Percentiles rank a stretch among this genome's conserved stretches.
phyloP scores from a whole-genome alignment of 2,329 filamentous ascomycete species.

The Claviceps paspali region DNA sequence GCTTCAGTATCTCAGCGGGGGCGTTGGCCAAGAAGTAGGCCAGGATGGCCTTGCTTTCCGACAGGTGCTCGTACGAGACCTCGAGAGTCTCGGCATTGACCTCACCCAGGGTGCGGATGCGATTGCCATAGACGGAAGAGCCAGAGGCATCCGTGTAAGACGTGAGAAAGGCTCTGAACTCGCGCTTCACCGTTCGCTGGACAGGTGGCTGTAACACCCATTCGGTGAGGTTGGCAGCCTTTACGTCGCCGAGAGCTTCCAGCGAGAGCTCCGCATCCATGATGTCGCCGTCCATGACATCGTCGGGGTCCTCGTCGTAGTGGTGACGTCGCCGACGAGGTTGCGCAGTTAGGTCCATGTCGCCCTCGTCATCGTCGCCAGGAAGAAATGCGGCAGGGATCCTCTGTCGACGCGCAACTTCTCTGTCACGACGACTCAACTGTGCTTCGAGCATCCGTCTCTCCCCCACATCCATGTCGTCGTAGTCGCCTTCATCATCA shows the following conservation, averaged over 20 bases:
- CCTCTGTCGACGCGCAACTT: slow-evolving; percentile 49
- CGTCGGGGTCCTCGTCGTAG: slow-evolving; percentile 90
- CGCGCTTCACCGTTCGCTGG: slow-evolving; percentile 81
- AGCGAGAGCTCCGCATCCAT: slow-evolving; percentile 92
- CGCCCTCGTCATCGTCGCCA: slow-evolving; percentile 71
- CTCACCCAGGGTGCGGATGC: slow-evolving; percentile 90
- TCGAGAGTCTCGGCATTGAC: slow-evolving; percentile 93
- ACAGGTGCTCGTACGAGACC: slow-evolving; percentile 87
- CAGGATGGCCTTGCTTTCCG: slow-evolving; percentile 78
- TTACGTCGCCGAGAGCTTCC: slow-evolving; percentile 82
- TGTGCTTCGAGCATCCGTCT: slow-evolving; percentile 58
- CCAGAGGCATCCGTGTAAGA: slow-evolving; percentile 86
- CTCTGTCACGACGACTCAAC: slow-evolving; percentile 58
- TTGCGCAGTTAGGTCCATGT: slow-evolving; percentile 73
- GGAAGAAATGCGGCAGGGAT: slow-evolving; percentile 61
- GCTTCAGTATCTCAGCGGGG: slow-evolving; percentile 83
- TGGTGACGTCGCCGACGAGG: slow-evolving; percentile 72
- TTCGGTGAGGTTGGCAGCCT: slow-evolving; percentile 82
- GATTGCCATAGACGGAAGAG: slow-evolving; percentile 84
- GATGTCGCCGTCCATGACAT: slow-evolving; percentile 81
- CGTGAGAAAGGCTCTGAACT: slow-evolving; percentile 95
- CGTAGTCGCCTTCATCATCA: slow-evolving; percentile 65
- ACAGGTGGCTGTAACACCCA: slow-evolving; percentile 89
- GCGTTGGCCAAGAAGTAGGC: slow-evolving; percentile 95
- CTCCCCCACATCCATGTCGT: slow-evolving; percentile 48